These are phyloP conservation scores for Polyporus tsugae DNA, from an alignment of 1,284 basidiomycete species.

Conservation along the genomic window DNA sequence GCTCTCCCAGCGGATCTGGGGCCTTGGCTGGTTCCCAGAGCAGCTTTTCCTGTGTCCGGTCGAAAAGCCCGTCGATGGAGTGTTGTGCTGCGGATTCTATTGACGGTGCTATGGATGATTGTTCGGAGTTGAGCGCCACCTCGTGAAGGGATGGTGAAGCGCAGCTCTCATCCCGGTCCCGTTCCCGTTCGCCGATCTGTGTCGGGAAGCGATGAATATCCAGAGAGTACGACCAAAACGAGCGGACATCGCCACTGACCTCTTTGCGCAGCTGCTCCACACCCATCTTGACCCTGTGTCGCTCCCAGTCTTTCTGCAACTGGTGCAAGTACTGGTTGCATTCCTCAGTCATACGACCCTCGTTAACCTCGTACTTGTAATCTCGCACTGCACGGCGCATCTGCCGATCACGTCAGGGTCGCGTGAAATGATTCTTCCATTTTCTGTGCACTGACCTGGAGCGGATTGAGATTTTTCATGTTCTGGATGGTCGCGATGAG, in stretches of 20 bases:
- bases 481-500: slow-evolving; percentile 92
- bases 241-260: slow-evolving; percentile 47
- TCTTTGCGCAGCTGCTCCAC: slow-evolving; percentile 84
- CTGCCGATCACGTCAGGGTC: slow-evolving; percentile 43
- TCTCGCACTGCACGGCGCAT: slow-evolving; percentile 94
- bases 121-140: slow-evolving; percentile 43
- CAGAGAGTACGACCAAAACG: no score
- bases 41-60: slow-evolving; percentile 66
- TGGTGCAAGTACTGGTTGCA: slow-evolving; percentile 94
- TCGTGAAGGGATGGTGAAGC: slow-evolving; percentile 56
- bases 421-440: background rate
- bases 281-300: slow-evolving; percentile 83
- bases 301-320: slow-evolving; percentile 96
- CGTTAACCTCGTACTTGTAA: slow-evolving; percentile 95
- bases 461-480: slow-evolving; percentile 87
- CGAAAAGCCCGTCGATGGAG: slow-evolving; percentile 82
- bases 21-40: slow-evolving; percentile 80
- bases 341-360: slow-evolving; percentile 92
- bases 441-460: slow-evolving; percentile 67
- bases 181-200: slow-evolving; percentile 72
- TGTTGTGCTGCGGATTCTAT: slow-evolving; percentile 54
- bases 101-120: slow-evolving; percentile 38
- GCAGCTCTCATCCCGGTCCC: slow-evolving; percentile 62
- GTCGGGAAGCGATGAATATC: background rate
- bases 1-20: slow-evolving; percentile 85